phyloP scores from a whole-genome alignment of 305 asterid genomes.

The Nicotiana rustica region DNA sequence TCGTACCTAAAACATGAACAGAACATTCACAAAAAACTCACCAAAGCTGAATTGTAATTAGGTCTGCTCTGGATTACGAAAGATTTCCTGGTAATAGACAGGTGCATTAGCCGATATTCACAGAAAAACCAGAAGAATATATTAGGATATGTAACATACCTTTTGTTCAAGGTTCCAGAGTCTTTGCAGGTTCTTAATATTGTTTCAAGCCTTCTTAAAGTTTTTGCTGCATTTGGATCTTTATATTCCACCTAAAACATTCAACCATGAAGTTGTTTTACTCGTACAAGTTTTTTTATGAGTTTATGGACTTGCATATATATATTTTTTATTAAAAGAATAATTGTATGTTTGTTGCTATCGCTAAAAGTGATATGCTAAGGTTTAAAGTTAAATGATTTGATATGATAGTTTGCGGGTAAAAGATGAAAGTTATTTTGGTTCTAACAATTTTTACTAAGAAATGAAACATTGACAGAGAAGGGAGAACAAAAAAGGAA shows the following conservation, averaged over 20 bases:
- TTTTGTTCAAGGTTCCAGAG: slow-evolving; percentile 70
- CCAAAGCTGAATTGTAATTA: slow-evolving; percentile 43
- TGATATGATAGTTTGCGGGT: too few species aligned
- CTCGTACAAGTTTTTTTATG: background rate
- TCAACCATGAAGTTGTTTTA: background rate
- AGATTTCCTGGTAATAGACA: slow-evolving; percentile 48
- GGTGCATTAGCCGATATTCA: slow-evolving; percentile 31
- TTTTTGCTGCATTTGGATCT: slow-evolving; percentile 83
- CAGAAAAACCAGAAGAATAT: background rate
- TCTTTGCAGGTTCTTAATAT: slow-evolving; percentile 79
- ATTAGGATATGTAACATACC: slow-evolving; percentile 52
- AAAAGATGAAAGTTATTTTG: too few species aligned
- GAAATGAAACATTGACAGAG: background rate
- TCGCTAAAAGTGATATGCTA: too few species aligned
- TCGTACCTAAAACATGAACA: background rate
- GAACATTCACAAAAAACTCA: slow-evolving; percentile 35
- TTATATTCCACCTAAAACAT: slow-evolving; percentile 61
- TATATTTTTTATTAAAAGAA: too few species aligned
- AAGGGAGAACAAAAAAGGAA: background rate
- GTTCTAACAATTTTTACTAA: background rate
- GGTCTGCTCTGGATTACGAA: slow-evolving; percentile 42
- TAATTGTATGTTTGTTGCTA: too few species aligned
- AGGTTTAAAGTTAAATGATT: too few species aligned
- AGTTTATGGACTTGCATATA: too few species aligned
- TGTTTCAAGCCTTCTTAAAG: slow-evolving; percentile 62